Evolutionary conservation across 768 basidiomycete genomes (phyloP).

Genomic region (Clathrus columnatus): DNA sequence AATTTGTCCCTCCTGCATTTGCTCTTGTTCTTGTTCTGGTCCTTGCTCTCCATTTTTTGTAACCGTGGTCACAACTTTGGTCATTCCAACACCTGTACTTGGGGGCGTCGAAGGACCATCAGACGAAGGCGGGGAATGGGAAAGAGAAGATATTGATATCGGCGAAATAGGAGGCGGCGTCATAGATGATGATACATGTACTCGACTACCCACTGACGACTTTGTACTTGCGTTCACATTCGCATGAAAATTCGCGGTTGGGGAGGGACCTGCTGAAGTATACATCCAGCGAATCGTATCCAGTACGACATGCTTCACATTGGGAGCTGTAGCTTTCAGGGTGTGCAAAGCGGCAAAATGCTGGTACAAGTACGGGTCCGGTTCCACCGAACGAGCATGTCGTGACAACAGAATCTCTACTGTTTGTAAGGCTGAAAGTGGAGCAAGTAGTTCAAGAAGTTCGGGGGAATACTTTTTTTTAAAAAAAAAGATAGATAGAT

Average conservation of each 20-base stretch:
- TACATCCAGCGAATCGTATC: constrained; percentile 8
- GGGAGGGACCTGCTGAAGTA: not conserved
- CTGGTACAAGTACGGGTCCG: constrained; percentile 5
- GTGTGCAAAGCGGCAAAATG: constrained; percentile 10
- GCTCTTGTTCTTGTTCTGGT: not conserved
- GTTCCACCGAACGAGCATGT: constrained; percentile 1
- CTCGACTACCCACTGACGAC: not conserved
- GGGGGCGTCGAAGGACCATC: not conserved
- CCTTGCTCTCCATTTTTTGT: too few species aligned
- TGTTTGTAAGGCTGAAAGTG: constrained; percentile 5
- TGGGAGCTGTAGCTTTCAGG: constrained; percentile 5
- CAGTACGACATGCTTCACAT: constrained; percentile 2
- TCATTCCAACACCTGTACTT: not conserved
- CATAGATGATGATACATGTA: not conserved
- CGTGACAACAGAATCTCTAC: constrained; percentile 8
- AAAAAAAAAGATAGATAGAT: not conserved
- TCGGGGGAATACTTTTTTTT: constrained; percentile 6
- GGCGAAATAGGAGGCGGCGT: not conserved
- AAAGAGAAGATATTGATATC: not conserved
- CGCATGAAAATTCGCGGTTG: too few species aligned
- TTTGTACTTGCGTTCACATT: too few species aligned
- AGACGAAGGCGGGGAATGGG: not conserved
- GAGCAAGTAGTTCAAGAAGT: constrained; percentile 5
- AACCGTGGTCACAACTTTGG: too few species aligned
- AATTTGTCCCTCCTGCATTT: not conserved